Conservation (phyloP, 805 yeast genomes). For the Lachancea waltii region DNA sequence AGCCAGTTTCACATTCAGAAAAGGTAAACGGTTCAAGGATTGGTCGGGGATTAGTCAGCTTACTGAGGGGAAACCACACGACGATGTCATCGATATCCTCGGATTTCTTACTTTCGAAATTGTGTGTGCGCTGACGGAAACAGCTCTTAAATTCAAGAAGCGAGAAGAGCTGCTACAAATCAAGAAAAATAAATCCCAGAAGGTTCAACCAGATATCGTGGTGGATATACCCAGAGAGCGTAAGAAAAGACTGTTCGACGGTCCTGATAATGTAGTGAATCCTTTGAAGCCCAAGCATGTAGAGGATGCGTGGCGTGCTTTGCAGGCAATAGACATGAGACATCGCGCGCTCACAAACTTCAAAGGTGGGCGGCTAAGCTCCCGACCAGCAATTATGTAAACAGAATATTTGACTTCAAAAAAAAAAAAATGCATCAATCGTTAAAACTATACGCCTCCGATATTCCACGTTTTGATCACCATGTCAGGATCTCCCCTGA, state of each 20-base stretch:
- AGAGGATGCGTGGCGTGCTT: constrained; percentile 80
- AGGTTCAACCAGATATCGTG: constrained; percentile 29
- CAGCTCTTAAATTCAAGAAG: constrained; percentile 73
- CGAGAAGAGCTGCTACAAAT: constrained; percentile 49
- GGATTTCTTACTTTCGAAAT: constrained; percentile 96
- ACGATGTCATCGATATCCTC: constrained; percentile 91
- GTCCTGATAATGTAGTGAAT: constrained; percentile 75
- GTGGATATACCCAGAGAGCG: constrained; percentile 37
- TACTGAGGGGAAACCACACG: constrained; percentile 87
- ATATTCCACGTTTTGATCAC: constrained; percentile 21
- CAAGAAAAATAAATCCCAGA: constrained; percentile 32
- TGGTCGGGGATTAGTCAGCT: constrained; percentile 88
- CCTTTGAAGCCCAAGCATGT: constrained; percentile 78
- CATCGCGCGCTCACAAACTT: constrained; percentile 64
- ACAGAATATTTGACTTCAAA: background rate
- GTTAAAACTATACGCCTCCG: too few relatives aligned
- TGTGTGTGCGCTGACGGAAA: constrained; percentile 90
- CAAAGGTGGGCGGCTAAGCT: constrained; percentile 42
- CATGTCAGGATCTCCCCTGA: constrained; percentile 20
- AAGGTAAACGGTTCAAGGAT: constrained; percentile 88
- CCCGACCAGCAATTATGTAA: constrained; percentile 33
- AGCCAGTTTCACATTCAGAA: constrained; percentile 92
- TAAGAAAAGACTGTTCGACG: constrained; percentile 66
- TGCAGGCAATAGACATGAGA: constrained; percentile 53
- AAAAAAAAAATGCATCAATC: background rate